phyloP scores from a whole-genome alignment of 2,329 filamentous ascomycete species.

The Xylariales sp. region DNA sequence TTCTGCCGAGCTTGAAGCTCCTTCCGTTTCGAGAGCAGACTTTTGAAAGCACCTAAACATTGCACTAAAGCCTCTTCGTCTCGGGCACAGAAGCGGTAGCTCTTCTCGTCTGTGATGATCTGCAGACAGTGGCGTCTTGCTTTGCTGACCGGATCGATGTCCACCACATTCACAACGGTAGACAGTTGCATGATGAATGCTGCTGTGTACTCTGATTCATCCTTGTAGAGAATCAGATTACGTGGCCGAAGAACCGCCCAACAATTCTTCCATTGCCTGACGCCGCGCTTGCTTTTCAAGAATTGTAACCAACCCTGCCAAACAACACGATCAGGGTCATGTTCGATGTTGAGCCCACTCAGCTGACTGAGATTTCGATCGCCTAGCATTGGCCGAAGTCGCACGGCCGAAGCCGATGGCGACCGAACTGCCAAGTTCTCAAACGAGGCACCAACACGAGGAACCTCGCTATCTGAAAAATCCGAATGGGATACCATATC shows the following conservation, averaged over 20 bases:
- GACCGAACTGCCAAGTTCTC: conserved; percentile 43
- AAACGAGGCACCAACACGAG: conserved; percentile 45
- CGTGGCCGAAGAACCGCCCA: conserved; percentile 88
- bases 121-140: conserved; percentile 87
- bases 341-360: conserved; percentile 51
- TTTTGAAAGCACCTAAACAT: conserved; percentile 89
- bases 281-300: conserved; percentile 73
- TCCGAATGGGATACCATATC: conserved; percentile 80
- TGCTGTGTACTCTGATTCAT: conserved; percentile 84
- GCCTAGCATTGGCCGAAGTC: conserved; percentile 30
- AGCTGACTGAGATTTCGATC: conserved; percentile 58
- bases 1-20: conserved; percentile 50
- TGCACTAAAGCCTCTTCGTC: conserved; percentile 79
- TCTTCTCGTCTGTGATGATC: conserved; percentile 89
- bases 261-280: conserved; percentile 90
- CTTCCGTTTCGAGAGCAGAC: conserved; percentile 66
- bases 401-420: conserved; percentile 25
- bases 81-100: conserved; percentile 68
- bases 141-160: conserved; percentile 81
- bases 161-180: conserved; percentile 82
- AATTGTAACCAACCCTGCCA: conserved; percentile 89
- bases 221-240: conserved; percentile 87
- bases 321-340: conserved; percentile 81
- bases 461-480: conserved; percentile 66
- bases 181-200: conserved; percentile 75